These are phyloP conservation scores for Nakazawaea peltata DNA, from an alignment of 805 yeast species.

Conservation along the genomic window DNA sequence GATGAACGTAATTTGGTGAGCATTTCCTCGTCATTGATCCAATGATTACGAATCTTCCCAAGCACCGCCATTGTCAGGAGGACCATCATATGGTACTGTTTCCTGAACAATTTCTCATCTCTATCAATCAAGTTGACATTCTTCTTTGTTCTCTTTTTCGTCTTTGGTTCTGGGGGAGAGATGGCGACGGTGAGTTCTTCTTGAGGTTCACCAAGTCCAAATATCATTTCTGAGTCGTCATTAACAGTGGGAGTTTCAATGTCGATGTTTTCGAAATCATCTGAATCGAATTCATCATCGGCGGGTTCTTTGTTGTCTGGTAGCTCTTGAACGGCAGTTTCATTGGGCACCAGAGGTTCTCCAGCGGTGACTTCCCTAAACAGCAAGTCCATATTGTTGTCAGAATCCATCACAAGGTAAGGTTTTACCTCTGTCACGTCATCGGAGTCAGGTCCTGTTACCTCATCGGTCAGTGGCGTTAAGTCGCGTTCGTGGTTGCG, in stretches of 20 bases:
- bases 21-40: conserved; percentile 54
- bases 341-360: no score
- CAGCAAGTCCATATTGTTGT: no score
- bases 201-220: conserved; percentile 10
- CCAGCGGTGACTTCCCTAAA: no score
- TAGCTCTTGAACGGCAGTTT: conserved; percentile 13
- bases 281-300: conserved; percentile 29
- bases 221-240: no score
- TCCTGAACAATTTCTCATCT: conserved; percentile 50
- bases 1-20: conserved; percentile 30
- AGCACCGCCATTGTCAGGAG: conserved; percentile 56
- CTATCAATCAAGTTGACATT: conserved; percentile 30
- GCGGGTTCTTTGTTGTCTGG: conserved; percentile 18
- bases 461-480: no score
- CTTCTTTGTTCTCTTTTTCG: conserved; percentile 15
- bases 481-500: no score
- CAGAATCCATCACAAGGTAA: no score
- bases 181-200: conserved; percentile 10
- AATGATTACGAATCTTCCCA: conserved; percentile 59
- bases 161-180: conserved; percentile 11
- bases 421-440: no score
- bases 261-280: conserved; percentile 33
- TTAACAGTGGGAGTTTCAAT: conserved; percentile 20
- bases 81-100: conserved; percentile 48
- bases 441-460: no score